Percentiles rank a stretch among this genome's conserved stretches.
Evolutionary conservation across 768 basidiomycete genomes (phyloP).

Genomic region (Lanmaoa rubissima): DNA sequence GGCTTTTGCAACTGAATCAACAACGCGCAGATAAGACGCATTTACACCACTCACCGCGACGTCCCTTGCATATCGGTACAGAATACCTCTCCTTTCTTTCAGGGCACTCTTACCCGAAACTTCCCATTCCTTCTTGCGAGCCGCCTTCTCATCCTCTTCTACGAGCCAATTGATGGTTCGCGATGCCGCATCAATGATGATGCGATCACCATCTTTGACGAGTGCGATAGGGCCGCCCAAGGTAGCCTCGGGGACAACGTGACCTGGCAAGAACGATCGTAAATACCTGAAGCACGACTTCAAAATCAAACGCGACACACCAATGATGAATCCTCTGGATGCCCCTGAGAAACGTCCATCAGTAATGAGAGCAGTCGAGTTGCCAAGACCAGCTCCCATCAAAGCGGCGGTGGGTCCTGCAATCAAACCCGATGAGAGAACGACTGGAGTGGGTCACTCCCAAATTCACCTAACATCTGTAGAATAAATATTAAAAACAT

Average conservation of each 20-base stretch:
- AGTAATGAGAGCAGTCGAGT: slow-evolving; percentile 78
- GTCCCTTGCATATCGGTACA: slow-evolving; percentile 81
- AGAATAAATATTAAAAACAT: slow-evolving; percentile 2
- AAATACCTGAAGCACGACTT: slow-evolving; percentile 36
- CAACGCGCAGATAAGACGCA: background rate
- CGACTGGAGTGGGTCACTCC: background rate
- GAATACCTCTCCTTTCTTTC: slow-evolving; percentile 69
- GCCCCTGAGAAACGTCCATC: slow-evolving; percentile 91
- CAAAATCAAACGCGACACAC: slow-evolving; percentile 24
- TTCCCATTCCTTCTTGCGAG: slow-evolving; percentile 68
- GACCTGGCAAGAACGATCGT: slow-evolving; percentile 42
- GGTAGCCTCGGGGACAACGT: slow-evolving; percentile 63
- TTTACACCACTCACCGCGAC: slow-evolving; percentile 67
- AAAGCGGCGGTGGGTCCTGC: slow-evolving; percentile 77
- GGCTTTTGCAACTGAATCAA: slow-evolving; percentile 46
- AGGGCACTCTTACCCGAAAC: slow-evolving; percentile 58
- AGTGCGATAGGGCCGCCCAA: slow-evolving; percentile 87
- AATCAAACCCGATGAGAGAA: slow-evolving; percentile 9
- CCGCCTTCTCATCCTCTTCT: slow-evolving; percentile 58
- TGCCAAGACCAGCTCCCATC: slow-evolving; percentile 79
- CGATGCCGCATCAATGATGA: slow-evolving; percentile 68
- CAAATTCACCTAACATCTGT: slow-evolving; percentile 45
- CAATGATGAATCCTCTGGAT: slow-evolving; percentile 63
- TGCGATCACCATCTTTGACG: slow-evolving; percentile 77
- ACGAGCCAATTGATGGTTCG: slow-evolving; percentile 74